These are phyloP conservation scores for Kuraishia piskuri DNA, from an alignment of 805 yeast genomes.

Conservation along the genomic window DNA sequence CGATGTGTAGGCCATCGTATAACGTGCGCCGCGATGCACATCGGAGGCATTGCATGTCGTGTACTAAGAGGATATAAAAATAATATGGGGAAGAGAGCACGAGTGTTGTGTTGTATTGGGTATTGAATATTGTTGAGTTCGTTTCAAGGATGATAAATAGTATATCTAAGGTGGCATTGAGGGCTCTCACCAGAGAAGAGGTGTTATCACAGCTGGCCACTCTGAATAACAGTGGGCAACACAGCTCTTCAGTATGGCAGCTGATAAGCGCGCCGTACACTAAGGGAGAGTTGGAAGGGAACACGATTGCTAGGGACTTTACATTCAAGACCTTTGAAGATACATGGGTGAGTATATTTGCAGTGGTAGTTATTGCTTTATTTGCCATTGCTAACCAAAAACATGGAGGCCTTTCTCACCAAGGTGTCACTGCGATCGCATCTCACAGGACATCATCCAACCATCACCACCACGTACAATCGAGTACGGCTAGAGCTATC, in stretches of 20 bases:
- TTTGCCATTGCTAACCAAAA: background rate
- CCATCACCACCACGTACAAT: conserved; percentile 55
- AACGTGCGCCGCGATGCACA: no score
- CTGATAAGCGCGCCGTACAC: background rate
- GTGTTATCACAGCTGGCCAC: background rate
- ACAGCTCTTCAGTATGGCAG: background rate
- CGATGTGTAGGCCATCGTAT: no score
- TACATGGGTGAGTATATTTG: conserved; percentile 39
- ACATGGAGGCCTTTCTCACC: conserved; percentile 35
- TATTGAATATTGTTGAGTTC: no score
- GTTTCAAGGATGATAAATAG: conserved; percentile 27
- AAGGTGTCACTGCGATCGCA: conserved; percentile 51
- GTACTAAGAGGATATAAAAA: no score
- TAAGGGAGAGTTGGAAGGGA: background rate
- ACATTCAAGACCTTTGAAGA: conserved; percentile 43
- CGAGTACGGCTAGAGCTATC: conserved; percentile 43
- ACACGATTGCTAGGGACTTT: conserved; percentile 24
- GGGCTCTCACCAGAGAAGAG: background rate
- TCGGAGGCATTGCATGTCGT: no score
- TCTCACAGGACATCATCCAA: conserved; percentile 61
- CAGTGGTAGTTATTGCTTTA: background rate
- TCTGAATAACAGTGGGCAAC: no score
- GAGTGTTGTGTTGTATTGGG: no score
- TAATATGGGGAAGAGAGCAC: no score
- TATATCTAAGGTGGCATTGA: conserved; percentile 16